Conservation (phyloP, 371 early-diverging fungal genomes). For the Phascolomyces articulosus region DNA sequence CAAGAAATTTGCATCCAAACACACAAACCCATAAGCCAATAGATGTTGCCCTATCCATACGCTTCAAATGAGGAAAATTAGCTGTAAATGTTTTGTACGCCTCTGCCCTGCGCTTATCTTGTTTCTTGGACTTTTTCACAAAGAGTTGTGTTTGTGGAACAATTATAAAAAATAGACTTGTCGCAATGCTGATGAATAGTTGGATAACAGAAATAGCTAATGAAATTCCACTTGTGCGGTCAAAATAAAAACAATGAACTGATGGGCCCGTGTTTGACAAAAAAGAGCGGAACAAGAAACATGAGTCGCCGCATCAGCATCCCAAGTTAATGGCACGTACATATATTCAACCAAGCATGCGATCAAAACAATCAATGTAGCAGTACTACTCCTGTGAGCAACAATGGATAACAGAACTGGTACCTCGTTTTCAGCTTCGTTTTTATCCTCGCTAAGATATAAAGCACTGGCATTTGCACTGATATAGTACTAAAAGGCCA, state of each 20-base stretch:
- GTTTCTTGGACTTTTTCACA: slow-evolving; percentile 28
- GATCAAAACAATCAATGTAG: slow-evolving; percentile 66
- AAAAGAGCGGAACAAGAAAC: slow-evolving; percentile 59
- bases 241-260: slow-evolving; percentile 55
- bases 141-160: slow-evolving; percentile 51
- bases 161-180: slow-evolving; percentile 67
- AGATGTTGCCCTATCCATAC: slow-evolving; percentile 71
- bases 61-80: slow-evolving; percentile 75
- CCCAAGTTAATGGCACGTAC: slow-evolving; percentile 67
- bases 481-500: slow-evolving; percentile 80
- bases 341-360: slow-evolving; percentile 71
- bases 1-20: slow-evolving; percentile 77
- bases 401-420: slow-evolving; percentile 61
- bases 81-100: slow-evolving; percentile 77
- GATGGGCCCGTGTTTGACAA: slow-evolving; percentile 70
- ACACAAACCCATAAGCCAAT: slow-evolving; percentile 76
- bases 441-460: slow-evolving; percentile 38
- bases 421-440: slow-evolving; percentile 31
- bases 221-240: slow-evolving; percentile 41
- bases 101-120: slow-evolving; percentile 40
- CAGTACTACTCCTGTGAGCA: slow-evolving; percentile 73
- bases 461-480: slow-evolving; percentile 69
- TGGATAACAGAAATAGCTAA: slow-evolving; percentile 65
- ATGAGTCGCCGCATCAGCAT: slow-evolving; percentile 66
- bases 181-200: slow-evolving; percentile 63